Evolutionary conservation across 2,329 filamentous ascomycete genomes (phyloP).

Genomic region (Blastomyces parvus): DNA sequence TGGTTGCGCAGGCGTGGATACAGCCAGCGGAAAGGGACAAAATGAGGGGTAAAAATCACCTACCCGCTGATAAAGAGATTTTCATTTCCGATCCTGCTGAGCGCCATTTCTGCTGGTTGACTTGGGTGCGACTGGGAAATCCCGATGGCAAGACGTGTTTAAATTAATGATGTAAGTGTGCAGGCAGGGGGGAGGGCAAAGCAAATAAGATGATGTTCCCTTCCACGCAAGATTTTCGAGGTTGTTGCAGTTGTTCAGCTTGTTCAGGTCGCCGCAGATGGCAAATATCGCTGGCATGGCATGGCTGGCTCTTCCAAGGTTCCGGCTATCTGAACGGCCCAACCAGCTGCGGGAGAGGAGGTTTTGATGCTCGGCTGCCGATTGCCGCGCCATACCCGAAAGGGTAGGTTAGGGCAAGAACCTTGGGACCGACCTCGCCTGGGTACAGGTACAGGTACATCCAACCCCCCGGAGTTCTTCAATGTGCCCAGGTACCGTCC

Average conservation of each 20-base stretch:
- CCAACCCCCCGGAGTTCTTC: neutral
- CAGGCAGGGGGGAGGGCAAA: neutral
- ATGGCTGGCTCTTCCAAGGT: too few species aligned
- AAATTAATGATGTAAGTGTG: slow-evolving; percentile 3
- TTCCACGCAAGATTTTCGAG: neutral
- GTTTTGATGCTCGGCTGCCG: neutral
- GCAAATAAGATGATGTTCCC: too few species aligned
- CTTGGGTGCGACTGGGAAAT: neutral
- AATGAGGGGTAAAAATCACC: slow-evolving; percentile 17
- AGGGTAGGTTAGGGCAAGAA: neutral
- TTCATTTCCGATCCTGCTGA: slow-evolving; percentile 60
- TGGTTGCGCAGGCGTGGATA: neutral
- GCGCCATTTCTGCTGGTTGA: slow-evolving; percentile 23
- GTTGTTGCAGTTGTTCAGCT: neutral
- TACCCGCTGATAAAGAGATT: slow-evolving; percentile 75
- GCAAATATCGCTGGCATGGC: neutral
- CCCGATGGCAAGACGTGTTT: neutral
- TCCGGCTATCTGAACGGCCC: neutral
- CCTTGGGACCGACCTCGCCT: too few species aligned
- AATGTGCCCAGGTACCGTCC: neutral
- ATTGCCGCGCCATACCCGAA: neutral
- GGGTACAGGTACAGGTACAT: too few species aligned
- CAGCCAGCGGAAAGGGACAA: neutral
- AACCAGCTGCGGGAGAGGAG: neutral
- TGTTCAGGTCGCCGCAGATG: slow-evolving; percentile 1